These are phyloP conservation scores for Pichia sp. DNA, from an alignment of 1,139 yeast genomes.

Conservation along the genomic window DNA sequence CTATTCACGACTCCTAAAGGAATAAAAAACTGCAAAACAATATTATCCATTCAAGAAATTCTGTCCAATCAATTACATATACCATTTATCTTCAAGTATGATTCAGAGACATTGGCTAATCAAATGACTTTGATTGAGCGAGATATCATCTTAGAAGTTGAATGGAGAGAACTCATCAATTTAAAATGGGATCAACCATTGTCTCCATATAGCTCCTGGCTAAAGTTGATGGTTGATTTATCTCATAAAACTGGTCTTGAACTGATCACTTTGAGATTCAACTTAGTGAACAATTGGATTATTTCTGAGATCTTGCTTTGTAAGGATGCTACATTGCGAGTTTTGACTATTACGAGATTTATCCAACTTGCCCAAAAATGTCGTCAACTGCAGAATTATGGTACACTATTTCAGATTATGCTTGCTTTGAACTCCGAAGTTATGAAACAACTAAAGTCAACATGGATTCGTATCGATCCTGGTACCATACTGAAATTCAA, in stretches of 20 bases:
- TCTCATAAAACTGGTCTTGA: slow-evolving; percentile 59
- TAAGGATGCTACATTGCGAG: slow-evolving; percentile 48
- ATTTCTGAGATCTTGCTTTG: slow-evolving; percentile 81
- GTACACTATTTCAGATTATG: slow-evolving; percentile 81
- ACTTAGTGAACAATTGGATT: slow-evolving; percentile 87
- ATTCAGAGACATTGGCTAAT: slow-evolving; percentile 57
- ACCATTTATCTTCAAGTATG: slow-evolving; percentile 72
- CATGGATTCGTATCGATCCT: slow-evolving; percentile 62
- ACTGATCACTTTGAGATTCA: slow-evolving; percentile 80
- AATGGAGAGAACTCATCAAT: slow-evolving; percentile 87
- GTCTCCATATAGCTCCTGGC: slow-evolving; percentile 79
- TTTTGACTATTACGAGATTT: slow-evolving; percentile 64
- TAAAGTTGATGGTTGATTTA: slow-evolving; percentile 51
- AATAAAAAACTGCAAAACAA: slow-evolving; percentile 8
- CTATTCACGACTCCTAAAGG: slow-evolving; percentile 22
- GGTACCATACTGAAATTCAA: slow-evolving; percentile 38
- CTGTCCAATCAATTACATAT: slow-evolving; percentile 46
- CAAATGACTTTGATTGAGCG: slow-evolving; percentile 84
- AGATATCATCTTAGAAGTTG: slow-evolving; percentile 77
- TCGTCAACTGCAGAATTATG: slow-evolving; percentile 64
- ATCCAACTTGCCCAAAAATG: slow-evolving; percentile 81
- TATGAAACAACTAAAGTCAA: slow-evolving; percentile 53
- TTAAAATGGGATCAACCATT: slow-evolving; percentile 65
- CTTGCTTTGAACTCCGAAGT: slow-evolving; percentile 74
- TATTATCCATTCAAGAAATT: slow-evolving; percentile 29